These are phyloP conservation scores for Papiliotrema fonsecae DNA, from an alignment of 1,284 basidiomycete genomes.

Conservation along the genomic window DNA sequence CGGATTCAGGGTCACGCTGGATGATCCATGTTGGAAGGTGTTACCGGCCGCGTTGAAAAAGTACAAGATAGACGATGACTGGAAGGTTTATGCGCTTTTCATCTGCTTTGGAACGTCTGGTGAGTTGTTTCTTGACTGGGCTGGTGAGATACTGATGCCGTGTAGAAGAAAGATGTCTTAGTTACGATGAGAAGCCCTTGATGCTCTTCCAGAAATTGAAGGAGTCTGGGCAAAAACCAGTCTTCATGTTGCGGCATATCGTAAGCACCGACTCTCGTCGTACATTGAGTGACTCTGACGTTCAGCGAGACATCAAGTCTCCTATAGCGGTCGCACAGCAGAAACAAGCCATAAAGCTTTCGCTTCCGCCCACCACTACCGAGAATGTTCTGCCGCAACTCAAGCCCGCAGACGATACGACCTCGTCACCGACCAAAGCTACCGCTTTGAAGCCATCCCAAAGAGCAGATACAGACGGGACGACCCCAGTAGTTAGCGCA, in stretches of 20 bases:
- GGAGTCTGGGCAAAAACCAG: constrained; percentile 93
- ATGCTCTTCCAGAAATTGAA: constrained; percentile 96
- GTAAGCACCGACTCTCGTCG: constrained; percentile 49
- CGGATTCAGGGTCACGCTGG: constrained; percentile 61
- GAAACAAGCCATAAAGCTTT: constrained; percentile 65
- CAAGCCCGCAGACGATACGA: constrained; percentile 25
- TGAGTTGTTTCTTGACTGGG: constrained; percentile 50
- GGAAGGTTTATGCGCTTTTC: constrained; percentile 98
- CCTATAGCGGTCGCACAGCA: constrained; percentile 92
- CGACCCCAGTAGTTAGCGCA: constrained; percentile 26
- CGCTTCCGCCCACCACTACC: constrained; percentile 28
- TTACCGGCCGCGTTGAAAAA: constrained; percentile 96
- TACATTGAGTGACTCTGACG: constrained; percentile 18
- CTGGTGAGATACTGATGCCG: background rate
- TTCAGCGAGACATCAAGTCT: constrained; percentile 74
- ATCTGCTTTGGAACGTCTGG: constrained; percentile 92
- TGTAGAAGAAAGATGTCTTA: constrained; percentile 77
- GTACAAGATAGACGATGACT: constrained; percentile 98
- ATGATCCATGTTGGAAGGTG: constrained; percentile 98
- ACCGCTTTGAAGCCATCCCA: constrained; percentile 9
- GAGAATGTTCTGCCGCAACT: constrained; percentile 30
- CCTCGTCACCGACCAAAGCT: constrained; percentile 32
- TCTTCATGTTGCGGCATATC: constrained; percentile 98
- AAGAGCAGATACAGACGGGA: constrained; percentile 16
- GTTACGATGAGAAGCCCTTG: constrained; percentile 96